phyloP scores from a whole-genome alignment of 208 protist species.

The Plasmodiophora brassicae region DNA sequence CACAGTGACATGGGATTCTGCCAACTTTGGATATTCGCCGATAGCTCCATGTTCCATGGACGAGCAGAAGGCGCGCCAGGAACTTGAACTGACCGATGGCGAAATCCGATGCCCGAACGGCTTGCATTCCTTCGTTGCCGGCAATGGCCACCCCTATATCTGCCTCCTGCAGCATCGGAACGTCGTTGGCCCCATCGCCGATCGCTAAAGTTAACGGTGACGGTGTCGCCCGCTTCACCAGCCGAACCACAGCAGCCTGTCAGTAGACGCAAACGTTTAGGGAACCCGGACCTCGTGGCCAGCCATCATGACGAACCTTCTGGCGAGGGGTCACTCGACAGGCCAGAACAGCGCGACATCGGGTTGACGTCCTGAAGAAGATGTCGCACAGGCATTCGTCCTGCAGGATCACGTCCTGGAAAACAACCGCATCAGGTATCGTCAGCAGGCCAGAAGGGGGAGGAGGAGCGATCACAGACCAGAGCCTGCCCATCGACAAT shows the following conservation, averaged over 20 bases:
- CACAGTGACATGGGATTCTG: neutral
- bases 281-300: neutral
- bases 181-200: constrained; percentile 60
- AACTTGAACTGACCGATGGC: constrained; percentile 79
- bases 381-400: neutral
- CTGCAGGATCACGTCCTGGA: neutral
- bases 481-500: neutral
- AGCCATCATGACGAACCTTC: neutral
- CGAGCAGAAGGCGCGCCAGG: constrained; percentile 79
- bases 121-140: constrained; percentile 57
- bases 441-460: neutral
- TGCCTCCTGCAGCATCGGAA: constrained; percentile 54
- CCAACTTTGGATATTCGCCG: constrained; percentile 54
- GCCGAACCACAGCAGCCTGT: constrained; percentile 33
- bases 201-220: constrained; percentile 42
- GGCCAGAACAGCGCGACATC: constrained; percentile 34
- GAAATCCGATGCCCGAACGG: constrained; percentile 74
- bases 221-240: neutral
- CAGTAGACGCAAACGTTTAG: neutral
- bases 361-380: constrained; percentile 6
- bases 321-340: constrained; percentile 46
- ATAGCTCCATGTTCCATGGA: constrained; percentile 86
- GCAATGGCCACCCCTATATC: constrained; percentile 45
- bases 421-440: neutral
- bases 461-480: neutral